Conservation (phyloP, 1,284 basidiomycete genomes). For the Leucoagaricus sp. region DNA sequence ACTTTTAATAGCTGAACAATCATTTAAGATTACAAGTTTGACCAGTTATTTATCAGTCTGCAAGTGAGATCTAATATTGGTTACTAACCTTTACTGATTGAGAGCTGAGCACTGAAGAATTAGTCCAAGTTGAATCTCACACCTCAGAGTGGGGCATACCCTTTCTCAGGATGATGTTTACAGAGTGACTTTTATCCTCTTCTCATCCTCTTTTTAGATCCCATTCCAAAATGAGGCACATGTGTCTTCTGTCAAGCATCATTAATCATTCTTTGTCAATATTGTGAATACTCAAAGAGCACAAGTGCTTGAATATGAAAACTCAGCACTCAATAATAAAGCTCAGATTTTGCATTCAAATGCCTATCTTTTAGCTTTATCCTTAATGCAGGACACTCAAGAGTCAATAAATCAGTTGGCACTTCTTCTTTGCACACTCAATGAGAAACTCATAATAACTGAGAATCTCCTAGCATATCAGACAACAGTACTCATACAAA, state of each 20-base stretch:
- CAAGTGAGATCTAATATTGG: too few relatives aligned
- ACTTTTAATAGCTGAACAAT: too few relatives aligned
- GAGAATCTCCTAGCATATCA: slow-evolving; percentile 54
- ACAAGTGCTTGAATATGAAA: slow-evolving; percentile 54
- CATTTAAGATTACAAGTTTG: too few relatives aligned
- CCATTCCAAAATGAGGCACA: slow-evolving; percentile 53
- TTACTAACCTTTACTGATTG: too few relatives aligned
- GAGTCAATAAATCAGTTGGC: slow-evolving; percentile 55
- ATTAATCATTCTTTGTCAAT: slow-evolving; percentile 59
- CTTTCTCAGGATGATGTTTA: too few relatives aligned
- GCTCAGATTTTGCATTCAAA: slow-evolving; percentile 50
- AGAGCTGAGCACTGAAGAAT: too few relatives aligned
- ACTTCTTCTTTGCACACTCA: slow-evolving; percentile 64
- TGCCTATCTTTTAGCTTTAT: slow-evolving; percentile 47
- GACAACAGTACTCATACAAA: slow-evolving; percentile 47
- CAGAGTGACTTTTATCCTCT: slow-evolving; percentile 18
- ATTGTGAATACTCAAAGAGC: slow-evolving; percentile 47
- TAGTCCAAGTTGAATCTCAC: too few relatives aligned
- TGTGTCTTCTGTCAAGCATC: slow-evolving; percentile 61
- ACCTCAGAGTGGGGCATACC: too few relatives aligned
- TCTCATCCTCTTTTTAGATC: slow-evolving; percentile 9
- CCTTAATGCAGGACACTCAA: slow-evolving; percentile 33
- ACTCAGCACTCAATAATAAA: slow-evolving; percentile 54
- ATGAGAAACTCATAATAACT: slow-evolving; percentile 61
- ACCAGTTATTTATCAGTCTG: too few relatives aligned